These are phyloP conservation scores for Termitomyces sp. DNA, from an alignment of 768 basidiomycete genomes.

Conservation along the genomic window DNA sequence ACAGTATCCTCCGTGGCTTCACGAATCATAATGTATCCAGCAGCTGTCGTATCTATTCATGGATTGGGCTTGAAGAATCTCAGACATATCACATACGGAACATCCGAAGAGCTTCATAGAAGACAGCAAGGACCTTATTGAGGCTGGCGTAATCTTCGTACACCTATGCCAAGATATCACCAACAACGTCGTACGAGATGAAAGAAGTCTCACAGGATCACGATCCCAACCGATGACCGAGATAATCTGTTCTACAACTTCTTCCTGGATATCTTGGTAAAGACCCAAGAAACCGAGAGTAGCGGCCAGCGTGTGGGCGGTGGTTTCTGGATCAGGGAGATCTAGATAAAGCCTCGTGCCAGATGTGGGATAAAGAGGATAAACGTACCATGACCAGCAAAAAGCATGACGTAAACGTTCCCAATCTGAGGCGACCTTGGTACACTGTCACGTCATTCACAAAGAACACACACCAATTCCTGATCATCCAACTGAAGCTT, in stretches of 20 bases:
- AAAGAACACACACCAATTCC: constrained; percentile 29
- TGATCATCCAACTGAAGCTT: constrained; percentile 35
- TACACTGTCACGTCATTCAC: neutral
- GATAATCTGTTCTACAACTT: constrained; percentile 33
- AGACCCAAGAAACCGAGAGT: constrained; percentile 39
- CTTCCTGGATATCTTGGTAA: constrained; percentile 38
- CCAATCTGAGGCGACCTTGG: constrained; percentile 33
- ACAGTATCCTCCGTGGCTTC: constrained; percentile 39
- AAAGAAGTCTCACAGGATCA: constrained; percentile 26
- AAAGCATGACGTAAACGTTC: constrained; percentile 46
- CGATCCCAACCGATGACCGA: constrained; percentile 26
- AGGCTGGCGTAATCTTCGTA: constrained; percentile 37
- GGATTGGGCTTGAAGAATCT: neutral
- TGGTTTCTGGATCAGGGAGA: constrained; percentile 29
- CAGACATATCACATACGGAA: constrained; percentile 31
- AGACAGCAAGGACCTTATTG: constrained; percentile 36
- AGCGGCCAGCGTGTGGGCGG: constrained; percentile 37
- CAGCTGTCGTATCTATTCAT: constrained; percentile 23
- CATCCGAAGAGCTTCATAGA: constrained; percentile 39
- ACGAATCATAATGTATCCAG: constrained; percentile 35
- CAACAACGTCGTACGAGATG: neutral
- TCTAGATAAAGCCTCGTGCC: neutral
- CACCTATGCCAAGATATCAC: constrained; percentile 16
- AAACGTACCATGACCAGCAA: constrained; percentile 51
- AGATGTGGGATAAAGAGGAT: neutral